A percentile compares a stretch with the other conserved stretches of the same genome.
These are phyloP conservation scores for Colletotrichum spaethianum DNA, from an alignment of 2,329 filamentous ascomycete species.

Conservation along the genomic window DNA sequence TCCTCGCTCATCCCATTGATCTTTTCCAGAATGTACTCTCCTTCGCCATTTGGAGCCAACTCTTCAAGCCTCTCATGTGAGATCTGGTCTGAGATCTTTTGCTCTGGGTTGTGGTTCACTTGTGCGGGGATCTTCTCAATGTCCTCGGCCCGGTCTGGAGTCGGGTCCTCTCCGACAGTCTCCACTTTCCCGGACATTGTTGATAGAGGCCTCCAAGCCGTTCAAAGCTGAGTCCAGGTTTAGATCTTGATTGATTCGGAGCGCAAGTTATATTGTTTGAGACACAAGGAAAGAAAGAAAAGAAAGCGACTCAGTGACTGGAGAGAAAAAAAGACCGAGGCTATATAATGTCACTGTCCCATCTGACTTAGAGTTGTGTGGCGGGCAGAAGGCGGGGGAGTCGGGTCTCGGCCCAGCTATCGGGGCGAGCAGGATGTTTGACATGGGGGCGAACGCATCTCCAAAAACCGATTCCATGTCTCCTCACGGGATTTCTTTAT, in stretches of 20 bases:
- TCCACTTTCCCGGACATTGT: constrained; percentile 39
- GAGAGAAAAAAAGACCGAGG: background rate
- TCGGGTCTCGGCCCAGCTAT: constrained; percentile 36
- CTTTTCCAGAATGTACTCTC: constrained; percentile 57
- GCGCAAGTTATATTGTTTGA: no score
- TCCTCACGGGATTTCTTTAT: constrained; percentile 2
- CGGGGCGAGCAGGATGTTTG: constrained; percentile 24
- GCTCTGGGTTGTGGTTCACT: constrained; percentile 19
- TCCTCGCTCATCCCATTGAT: constrained; percentile 60
- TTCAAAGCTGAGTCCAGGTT: background rate
- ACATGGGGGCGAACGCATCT: background rate
- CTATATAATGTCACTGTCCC: constrained; percentile 25
- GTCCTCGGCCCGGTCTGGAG: constrained; percentile 21
- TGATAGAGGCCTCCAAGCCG: background rate
- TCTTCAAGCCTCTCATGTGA: constrained; percentile 55
- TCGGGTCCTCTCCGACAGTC: constrained; percentile 17
- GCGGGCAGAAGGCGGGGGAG: constrained; percentile 30
- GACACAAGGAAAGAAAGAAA: background rate
- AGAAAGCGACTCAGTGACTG: background rate
- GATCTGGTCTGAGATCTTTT: constrained; percentile 53
- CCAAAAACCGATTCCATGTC: constrained; percentile 4
- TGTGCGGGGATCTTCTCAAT: constrained; percentile 34
- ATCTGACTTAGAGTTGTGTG: constrained; percentile 29
- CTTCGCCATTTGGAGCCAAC: constrained; percentile 59
- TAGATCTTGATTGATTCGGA: background rate